Base-by-base conservation (phyloP, 345 rosid species). In the Citrus inodora region DNA sequence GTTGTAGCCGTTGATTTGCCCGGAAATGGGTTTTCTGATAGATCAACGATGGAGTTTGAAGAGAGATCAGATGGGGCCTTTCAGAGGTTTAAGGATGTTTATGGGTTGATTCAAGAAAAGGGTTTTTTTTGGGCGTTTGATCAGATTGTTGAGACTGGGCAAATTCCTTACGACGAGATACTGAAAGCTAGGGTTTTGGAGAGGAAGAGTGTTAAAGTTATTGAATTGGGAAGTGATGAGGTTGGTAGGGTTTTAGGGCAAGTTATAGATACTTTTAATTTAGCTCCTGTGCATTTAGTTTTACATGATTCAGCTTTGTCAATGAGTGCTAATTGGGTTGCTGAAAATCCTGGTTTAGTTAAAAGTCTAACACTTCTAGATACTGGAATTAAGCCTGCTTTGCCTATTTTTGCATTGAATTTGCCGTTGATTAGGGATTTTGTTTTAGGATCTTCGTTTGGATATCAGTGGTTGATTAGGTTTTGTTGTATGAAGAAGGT, bases 111-210 rank as follows among this genome's bases (percentile, higher is more conserved):
- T 76, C 84, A 84, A 76, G 98, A 93, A 75, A 95, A 93, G 81
- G 99, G 99, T 4, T 17, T 95, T 9, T 95, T 95, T 80, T 95
- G 92, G 92, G 99, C 97, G 9, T 95, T 95, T 83, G 99, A 95
- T 89, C 92, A 83, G 71, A 89, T 93, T 86, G 83, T 95, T 80
- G 99, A 93, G 81, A 93, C 97, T 76, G 99, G 99, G 63, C 89
- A 93, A 82, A 80, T 93, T 71, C 98, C 99, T 9, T 93, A 92
- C 63, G 93, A 90, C 33, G 93, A 91, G 33, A 83, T 88, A 24
- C 65, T 84, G 6, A 79, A 79, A 67, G 79, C 82, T 37, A 86
- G 80, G 77, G 72, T 81, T 75, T 79, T 82, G 30, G 84, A 79
- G 66, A 76, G 87, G 56, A 90, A 83, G 88, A 87, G 76, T 77